Base-by-base conservation (phyloP, 257 asterid species). In the Solanum pennellii region DNA sequence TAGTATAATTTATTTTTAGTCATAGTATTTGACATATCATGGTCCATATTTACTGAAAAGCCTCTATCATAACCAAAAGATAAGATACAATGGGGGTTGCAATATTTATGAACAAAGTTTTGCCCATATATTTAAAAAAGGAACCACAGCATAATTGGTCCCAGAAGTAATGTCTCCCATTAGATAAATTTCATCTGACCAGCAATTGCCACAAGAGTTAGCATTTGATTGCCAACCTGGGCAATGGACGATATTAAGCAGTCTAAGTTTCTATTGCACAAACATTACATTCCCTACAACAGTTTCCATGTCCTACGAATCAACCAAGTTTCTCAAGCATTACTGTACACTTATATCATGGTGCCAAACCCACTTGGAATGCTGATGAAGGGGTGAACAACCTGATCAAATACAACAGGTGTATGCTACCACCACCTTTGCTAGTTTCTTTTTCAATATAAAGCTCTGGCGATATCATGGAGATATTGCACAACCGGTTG, bases 141-240 rank as follows among this genome's bases (percentile, higher is more conserved):
- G 35, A 10, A 35, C 47, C 31, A 79, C 41, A 79, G 25, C 16
- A 45, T 15, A 29, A 79, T 27, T 79, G 84, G 39, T 10, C 66
- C 62, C 84, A 44, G 20, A 25, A 77, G 39, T 25, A 33, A 15
- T 25, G 25, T 77, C 25, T 25, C 83, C 20, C 84, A 79, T 27
- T 45, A 15, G 33, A 25, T 45, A 79, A 45, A 79, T 42, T 79
- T 79, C 21, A 79, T 31, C 71, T 39, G 49, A 71, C 72, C 94
- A 90, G 87, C 91, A 91, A 89, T 94, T 91, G 94, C 98, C 98
- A 93, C 98, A 89, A 95, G 71, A 93, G 98, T 92, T 80, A 92
- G 95, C 98, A 93, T 89, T 88, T 88, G 86, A 87, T 89, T 84
- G 94, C 98, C 90, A 93, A 94, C 96, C 98, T 95, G 98, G 98